These are phyloP conservation scores for Puccinellia tenuiflora DNA, from an alignment of 176 grass and related monocot genomes.

Conservation along the genomic window DNA sequence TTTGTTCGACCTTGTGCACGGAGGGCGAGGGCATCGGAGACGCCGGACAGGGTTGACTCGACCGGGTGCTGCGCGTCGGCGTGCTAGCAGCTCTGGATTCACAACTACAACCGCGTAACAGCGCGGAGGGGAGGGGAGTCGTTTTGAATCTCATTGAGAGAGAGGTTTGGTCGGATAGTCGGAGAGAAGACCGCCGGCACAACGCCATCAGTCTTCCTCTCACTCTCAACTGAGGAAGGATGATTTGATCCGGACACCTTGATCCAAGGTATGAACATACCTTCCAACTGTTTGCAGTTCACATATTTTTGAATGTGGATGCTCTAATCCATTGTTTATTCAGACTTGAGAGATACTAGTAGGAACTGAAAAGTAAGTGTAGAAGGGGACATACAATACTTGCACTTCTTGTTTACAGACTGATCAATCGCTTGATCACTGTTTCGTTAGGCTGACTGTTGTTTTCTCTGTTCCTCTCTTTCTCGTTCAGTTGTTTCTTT, in stretches of 20 bases:
- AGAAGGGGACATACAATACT: neutral
- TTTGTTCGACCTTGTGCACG: constrained; percentile 74
- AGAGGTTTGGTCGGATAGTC: constrained; percentile 50
- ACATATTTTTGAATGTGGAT: neutral
- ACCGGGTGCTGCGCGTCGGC: constrained; percentile 46
- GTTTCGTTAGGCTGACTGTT: too few relatives aligned
- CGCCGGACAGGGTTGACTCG: too few relatives aligned
- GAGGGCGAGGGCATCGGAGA: too few relatives aligned
- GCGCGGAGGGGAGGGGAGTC: constrained; percentile 49
- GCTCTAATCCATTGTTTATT: constrained; percentile 22
- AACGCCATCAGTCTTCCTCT: constrained; percentile 44
- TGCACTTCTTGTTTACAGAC: neutral
- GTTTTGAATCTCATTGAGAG: constrained; percentile 48
- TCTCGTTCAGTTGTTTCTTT: too few relatives aligned
- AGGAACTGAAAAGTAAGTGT: constrained; percentile 17
- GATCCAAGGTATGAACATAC: constrained; percentile 30
- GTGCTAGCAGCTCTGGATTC: constrained; percentile 66
- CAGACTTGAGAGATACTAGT: neutral
- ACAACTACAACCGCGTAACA: constrained; percentile 60
- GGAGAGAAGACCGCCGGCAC: constrained; percentile 43
- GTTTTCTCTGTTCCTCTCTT: too few relatives aligned
- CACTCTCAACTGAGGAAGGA: neutral
- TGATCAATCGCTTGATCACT: too few relatives aligned
- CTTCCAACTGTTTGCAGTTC: constrained; percentile 1
- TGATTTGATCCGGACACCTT: neutral